These are phyloP conservation scores for Wilhelminamyces savonicus DNA, from an alignment of 805 yeast genomes.

Conservation along the genomic window DNA sequence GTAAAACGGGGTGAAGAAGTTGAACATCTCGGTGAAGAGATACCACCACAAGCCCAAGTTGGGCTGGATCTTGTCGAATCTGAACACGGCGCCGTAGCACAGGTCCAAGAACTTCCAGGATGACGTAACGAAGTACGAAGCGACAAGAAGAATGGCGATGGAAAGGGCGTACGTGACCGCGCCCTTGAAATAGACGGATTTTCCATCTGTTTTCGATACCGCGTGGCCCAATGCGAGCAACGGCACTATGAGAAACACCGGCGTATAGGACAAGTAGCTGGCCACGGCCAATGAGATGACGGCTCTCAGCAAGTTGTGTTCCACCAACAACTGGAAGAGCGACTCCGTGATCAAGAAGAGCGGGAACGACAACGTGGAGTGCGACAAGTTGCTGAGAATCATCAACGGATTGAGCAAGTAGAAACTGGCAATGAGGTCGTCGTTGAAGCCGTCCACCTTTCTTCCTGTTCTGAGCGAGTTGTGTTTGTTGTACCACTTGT, in stretches of 20 bases:
- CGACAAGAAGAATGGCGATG: slow-evolving; percentile 16
- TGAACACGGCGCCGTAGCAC: slow-evolving; percentile 49
- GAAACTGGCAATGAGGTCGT: slow-evolving; percentile 50
- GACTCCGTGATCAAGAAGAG: slow-evolving; percentile 49
- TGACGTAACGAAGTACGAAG: slow-evolving; percentile 18
- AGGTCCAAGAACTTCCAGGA: slow-evolving; percentile 21
- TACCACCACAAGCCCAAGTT: slow-evolving; percentile 99
- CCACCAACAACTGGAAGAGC: slow-evolving; percentile 39
- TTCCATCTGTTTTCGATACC: slow-evolving; percentile 3
- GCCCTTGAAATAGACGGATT: slow-evolving; percentile 9
- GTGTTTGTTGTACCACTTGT: slow-evolving; percentile 31
- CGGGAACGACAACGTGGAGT: slow-evolving; percentile 58
- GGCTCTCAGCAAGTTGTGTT: slow-evolving; percentile 34
- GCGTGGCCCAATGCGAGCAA: slow-evolving; percentile 33
- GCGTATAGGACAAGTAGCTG: slow-evolving; percentile 56
- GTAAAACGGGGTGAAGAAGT: slow-evolving; percentile 78
- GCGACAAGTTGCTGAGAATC: slow-evolving; percentile 60
- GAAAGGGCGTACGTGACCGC: slow-evolving; percentile 11
- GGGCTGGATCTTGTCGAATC: slow-evolving; percentile 71
- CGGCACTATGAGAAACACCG: slow-evolving; percentile 57
- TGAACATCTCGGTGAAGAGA: slow-evolving; percentile 92
- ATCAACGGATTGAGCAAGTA: slow-evolving; percentile 79
- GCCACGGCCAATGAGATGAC: slow-evolving; percentile 55
- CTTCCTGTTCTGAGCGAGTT: slow-evolving; percentile 11
- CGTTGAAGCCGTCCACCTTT: slow-evolving; percentile 18